These are phyloP conservation scores for Ramalina peruviana DNA, from an alignment of 495 filamentous ascomycete genomes.

Conservation along the genomic window DNA sequence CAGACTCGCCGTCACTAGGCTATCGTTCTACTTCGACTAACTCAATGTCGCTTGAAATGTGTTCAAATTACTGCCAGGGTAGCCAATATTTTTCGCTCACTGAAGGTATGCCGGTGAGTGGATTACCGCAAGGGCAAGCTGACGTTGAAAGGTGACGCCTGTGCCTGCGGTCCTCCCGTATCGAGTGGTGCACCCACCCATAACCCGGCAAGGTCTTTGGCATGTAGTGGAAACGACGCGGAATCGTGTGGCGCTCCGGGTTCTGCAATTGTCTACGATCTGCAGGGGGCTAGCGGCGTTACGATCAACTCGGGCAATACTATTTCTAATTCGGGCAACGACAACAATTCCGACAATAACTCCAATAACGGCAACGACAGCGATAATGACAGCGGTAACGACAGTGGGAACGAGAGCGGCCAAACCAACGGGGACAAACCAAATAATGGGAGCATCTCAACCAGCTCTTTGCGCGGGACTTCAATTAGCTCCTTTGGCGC, in stretches of 20 bases:
- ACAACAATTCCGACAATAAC: too few species aligned
- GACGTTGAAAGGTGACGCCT: background rate
- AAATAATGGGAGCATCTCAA: too few species aligned
- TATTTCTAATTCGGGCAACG: too few species aligned
- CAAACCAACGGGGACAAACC: too few species aligned
- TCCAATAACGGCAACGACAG: too few species aligned
- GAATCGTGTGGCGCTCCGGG: slow-evolving; percentile 2
- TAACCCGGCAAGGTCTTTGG: background rate
- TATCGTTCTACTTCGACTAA: background rate
- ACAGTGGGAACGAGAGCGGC: too few species aligned
- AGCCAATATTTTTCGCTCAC: slow-evolving; percentile 6
- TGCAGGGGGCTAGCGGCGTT: background rate
- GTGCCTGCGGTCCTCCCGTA: background rate
- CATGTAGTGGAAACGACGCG: background rate
- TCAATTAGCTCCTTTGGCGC: too few species aligned
- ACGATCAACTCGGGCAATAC: too few species aligned
- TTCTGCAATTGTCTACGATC: slow-evolving; percentile 1
- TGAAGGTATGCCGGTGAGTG: background rate
- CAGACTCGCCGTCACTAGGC: background rate
- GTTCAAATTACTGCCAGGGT: slow-evolving; percentile 8
- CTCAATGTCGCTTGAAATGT: slow-evolving; percentile 9
- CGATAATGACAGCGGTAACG: too few species aligned
- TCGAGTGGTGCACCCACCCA: background rate
- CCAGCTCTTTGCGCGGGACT: too few species aligned
- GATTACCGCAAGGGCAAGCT: background rate